Evolutionary conservation across 2,329 filamentous ascomycete genomes (phyloP), one percentile per base, ranked within the genome.

Genomic region (Hymenoscyphus repandus): DNA sequence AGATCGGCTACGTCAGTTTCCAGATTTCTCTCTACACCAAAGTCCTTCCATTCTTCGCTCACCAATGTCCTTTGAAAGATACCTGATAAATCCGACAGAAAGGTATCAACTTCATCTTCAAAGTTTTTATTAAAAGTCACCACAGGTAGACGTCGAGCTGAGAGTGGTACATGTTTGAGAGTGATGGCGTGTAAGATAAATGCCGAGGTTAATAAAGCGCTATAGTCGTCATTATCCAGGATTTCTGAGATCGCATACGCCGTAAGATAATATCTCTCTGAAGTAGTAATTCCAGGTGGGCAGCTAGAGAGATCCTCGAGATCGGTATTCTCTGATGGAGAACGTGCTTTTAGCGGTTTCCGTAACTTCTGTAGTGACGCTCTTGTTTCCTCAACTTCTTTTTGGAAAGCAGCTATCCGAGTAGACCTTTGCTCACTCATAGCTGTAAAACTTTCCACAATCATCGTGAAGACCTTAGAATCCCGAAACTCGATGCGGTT

Each of bases 401-500:
- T 40, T 12, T 32, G 13, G 31, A 61, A 59, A 4, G 44, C 50
- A 5, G 47, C 37, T 5, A 41, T 49, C 51, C 57, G 55, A 5
- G 45, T 36, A n/a, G 59, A 41, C 44, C 55, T 57, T 11, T 48
- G 31, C 20, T 50, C 53, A 42, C 53, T 61, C 10, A 53, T 53
- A 10, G 47, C n/a, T 11, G 46, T 57, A 47, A 60, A 59, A 20
- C 58, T 61, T 37, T 73, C 73, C 6, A 77, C 60, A 27, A 77
- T 71, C 66, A 73, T 72, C 0, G 73, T 72, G 66, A 77, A 76
- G 49, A 76, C 69, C 62, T 73, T 62, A 1, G 56, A 59, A 37
- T 86, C 84, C 44, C 71, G 69, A 58, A 80, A 85, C 46, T 83
- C 76, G 10, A 87, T 63, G 32, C 74, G 77, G 52, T 88, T 83